Conservation (phyloP, 2,329 filamentous ascomycete genomes). For the Claviceps monticola region DNA sequence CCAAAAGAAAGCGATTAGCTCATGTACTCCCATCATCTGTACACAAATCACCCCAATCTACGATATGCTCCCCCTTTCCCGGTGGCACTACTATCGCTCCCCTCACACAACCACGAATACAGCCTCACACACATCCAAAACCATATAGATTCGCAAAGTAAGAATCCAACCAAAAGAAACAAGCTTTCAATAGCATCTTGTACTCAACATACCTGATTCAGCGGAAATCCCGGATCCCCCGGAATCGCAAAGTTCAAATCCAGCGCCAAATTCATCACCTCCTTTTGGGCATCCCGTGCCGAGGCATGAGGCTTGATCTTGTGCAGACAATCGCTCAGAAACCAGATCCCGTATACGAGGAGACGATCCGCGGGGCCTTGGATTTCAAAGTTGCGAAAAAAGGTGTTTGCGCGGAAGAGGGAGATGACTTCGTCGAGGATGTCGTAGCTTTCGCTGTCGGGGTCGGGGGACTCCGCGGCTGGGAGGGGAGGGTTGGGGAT, state of each 20-base stretch:
- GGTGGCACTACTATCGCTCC: no score
- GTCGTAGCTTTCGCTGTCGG: conserved; percentile 88
- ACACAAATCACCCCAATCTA: no score
- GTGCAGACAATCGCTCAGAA: conserved; percentile 75
- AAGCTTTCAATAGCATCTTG: neutral
- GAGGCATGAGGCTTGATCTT: conserved; percentile 70
- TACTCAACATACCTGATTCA: conserved; percentile 59
- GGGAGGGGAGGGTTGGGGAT: conserved; percentile 42
- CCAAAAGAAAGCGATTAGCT: neutral
- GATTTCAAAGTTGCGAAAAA: conserved; percentile 99
- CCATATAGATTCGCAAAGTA: no score
- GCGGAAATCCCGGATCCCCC: conserved; percentile 79
- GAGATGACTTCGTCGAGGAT: conserved; percentile 86
- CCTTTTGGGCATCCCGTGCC: conserved; percentile 48
- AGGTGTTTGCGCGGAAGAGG: conserved; percentile 93
- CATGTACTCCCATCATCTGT: no score
- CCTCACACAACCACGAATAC: no score
- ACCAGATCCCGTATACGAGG: conserved; percentile 92
- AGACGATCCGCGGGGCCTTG: conserved; percentile 89
- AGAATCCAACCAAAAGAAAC: no score
- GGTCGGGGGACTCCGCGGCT: conserved; percentile 54
- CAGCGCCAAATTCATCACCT: conserved; percentile 79
- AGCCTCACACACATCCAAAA: no score
- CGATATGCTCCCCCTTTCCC: no score
- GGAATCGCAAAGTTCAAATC: conserved; percentile 90